phyloP scores from a whole-genome alignment of 169 alveolate genomes.

The Fabrea salina region DNA sequence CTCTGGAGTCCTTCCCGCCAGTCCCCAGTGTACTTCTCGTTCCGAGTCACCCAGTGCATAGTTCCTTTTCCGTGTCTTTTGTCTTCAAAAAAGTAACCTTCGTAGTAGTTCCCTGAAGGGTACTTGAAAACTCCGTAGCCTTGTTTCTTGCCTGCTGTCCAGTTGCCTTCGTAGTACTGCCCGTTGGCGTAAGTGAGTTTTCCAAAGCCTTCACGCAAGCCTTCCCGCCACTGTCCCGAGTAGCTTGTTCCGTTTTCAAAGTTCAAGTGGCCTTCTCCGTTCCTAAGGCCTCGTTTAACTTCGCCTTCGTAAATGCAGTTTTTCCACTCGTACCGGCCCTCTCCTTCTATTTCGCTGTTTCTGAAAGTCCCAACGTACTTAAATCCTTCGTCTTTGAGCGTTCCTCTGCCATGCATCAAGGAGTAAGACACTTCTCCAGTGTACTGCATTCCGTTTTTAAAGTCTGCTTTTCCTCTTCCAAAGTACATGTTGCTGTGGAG shows the following conservation, averaged over 20 bases:
- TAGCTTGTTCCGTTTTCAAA: constrained; percentile 62
- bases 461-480: constrained; percentile 73
- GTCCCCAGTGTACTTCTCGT: constrained; percentile 82
- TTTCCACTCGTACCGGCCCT: constrained; percentile 75
- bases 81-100: constrained; percentile 65
- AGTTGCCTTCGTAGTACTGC: constrained; percentile 72
- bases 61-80: constrained; percentile 73
- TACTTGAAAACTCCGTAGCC: constrained; percentile 47
- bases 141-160: constrained; percentile 61
- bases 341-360: constrained; percentile 70
- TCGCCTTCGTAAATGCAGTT: constrained; percentile 68
- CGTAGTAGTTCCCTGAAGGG: constrained; percentile 61
- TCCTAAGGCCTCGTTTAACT: constrained; percentile 64
- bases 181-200: constrained; percentile 61
- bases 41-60: constrained; percentile 77
- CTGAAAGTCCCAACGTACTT: constrained; percentile 67
- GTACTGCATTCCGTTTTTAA: constrained; percentile 72
- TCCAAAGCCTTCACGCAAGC: constrained; percentile 80
- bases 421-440: constrained; percentile 71
- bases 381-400: constrained; percentile 65
- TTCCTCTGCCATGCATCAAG: constrained; percentile 74
- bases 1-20: constrained; percentile 82
- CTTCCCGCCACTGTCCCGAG: constrained; percentile 83
- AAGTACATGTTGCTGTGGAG: constrained; percentile 58
- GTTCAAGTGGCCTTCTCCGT: constrained; percentile 66